Evolutionary conservation across 2,329 filamentous ascomycete genomes (phyloP).

Genomic region (Sclerotinia glacialis): DNA sequence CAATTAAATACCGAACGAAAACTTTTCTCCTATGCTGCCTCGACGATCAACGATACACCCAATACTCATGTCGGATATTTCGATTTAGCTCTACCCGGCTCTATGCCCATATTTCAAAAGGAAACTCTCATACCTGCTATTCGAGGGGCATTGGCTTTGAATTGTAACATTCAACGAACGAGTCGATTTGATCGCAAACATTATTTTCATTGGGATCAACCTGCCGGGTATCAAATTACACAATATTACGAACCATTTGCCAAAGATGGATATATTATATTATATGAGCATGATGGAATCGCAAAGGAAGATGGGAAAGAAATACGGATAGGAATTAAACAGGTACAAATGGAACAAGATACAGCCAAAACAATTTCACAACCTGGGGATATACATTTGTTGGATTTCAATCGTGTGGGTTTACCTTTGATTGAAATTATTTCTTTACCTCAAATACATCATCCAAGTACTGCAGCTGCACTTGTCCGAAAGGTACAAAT

Average conservation of each 20-base stretch:
- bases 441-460: conserved; percentile 82
- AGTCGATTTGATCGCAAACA: conserved; percentile 95
- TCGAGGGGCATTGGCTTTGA: conserved; percentile 79
- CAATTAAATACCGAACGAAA: conserved; percentile 88
- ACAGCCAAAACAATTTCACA: conserved; percentile 90
- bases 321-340: conserved; percentile 79
- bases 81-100: conserved; percentile 84
- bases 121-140: conserved; percentile 85
- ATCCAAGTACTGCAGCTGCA: conserved; percentile 81
- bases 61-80: conserved; percentile 89
- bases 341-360: conserved; percentile 96
- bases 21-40: conserved; percentile 75
- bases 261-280: conserved; percentile 66
- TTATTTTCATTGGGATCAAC: conserved; percentile 99
- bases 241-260: conserved; percentile 82
- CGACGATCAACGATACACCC: conserved; percentile 63
- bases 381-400: conserved; percentile 67
- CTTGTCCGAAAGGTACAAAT: conserved; percentile 86
- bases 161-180: conserved; percentile 71
- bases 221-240: conserved; percentile 93
- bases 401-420: conserved; percentile 93
- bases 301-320: conserved; percentile 67
- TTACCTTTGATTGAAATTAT: conserved; percentile 94
- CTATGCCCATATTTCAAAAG: conserved; percentile 80
- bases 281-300: conserved; percentile 76